phyloP scores from a whole-genome alignment of 164 flowering plant genomes.

The Vitis amurensis region DNA sequence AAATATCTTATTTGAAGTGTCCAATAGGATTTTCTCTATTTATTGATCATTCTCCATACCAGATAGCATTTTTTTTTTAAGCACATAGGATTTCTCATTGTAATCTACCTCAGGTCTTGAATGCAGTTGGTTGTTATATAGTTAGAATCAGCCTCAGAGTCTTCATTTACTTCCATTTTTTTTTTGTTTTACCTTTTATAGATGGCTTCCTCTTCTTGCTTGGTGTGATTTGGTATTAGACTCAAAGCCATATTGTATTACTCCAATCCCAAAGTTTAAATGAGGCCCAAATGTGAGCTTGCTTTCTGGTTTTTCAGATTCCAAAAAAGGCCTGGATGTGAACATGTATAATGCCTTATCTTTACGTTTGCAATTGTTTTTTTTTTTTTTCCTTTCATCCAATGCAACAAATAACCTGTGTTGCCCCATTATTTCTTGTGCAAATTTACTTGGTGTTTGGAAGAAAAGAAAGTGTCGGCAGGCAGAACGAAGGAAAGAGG shows the following conservation, averaged over 20 bases:
- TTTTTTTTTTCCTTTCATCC: slow-evolving; percentile 17
- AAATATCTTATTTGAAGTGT: slow-evolving; percentile 13
- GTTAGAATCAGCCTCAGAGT: too few relatives aligned
- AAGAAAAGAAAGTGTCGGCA: slow-evolving; percentile 24
- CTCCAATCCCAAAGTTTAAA: slow-evolving; percentile 15
- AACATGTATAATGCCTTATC: slow-evolving; percentile 18
- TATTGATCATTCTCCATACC: slow-evolving; percentile 12
- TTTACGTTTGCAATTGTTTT: slow-evolving; percentile 26
- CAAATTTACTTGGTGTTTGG: neutral
- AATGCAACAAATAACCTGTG: slow-evolving; percentile 11
- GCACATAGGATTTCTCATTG: slow-evolving; percentile 19
- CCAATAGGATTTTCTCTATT: slow-evolving; percentile 20
- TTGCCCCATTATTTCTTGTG: slow-evolving; percentile 4
- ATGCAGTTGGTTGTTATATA: slow-evolving; percentile 27
- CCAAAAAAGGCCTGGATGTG: slow-evolving; percentile 19
- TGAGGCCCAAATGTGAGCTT: slow-evolving; percentile 10
- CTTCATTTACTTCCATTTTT: too few relatives aligned
- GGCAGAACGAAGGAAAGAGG: neutral
- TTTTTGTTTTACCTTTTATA: neutral
- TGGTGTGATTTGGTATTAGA: slow-evolving; percentile 32
- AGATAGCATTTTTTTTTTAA: slow-evolving; percentile 8
- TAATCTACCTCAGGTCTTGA: slow-evolving; percentile 25
- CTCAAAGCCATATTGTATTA: slow-evolving; percentile 29
- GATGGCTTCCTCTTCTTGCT: slow-evolving; percentile 17
- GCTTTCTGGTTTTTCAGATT: slow-evolving; percentile 24